Conservation (phyloP, 495 filamentous ascomycete species). For the Hypoxylon crocopeplum region DNA sequence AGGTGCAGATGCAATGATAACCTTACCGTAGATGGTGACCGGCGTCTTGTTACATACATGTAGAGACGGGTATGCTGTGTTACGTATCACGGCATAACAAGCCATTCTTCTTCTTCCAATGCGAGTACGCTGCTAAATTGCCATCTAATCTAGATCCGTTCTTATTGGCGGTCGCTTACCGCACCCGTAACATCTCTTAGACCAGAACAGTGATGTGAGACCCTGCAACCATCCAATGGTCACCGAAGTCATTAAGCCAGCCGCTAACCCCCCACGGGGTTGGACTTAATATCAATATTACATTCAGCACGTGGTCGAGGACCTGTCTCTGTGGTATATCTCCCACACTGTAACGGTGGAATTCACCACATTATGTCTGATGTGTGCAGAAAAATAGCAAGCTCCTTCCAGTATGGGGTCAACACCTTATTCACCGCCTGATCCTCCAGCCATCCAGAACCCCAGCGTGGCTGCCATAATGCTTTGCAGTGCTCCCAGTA, state of each 20-base stretch:
- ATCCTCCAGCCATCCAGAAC: conserved; percentile 18
- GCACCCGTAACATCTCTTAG: neutral
- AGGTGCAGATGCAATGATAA: conserved; percentile 6
- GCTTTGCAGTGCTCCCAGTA: conserved; percentile 59
- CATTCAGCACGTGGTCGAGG: no score
- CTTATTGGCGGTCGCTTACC: neutral
- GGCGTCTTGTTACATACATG: conserved; percentile 15
- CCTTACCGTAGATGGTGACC: conserved; percentile 21
- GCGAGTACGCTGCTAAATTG: neutral
- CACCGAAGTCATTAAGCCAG: no score
- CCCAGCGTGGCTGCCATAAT: conserved; percentile 18
- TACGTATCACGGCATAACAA: conserved; percentile 24
- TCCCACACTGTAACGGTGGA: no score
- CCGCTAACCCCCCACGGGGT: no score
- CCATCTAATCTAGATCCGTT: neutral
- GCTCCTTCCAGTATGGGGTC: neutral
- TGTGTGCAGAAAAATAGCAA: conserved; percentile 6
- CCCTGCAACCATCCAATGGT: no score
- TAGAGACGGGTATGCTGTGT: conserved; percentile 23
- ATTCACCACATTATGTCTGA: neutral
- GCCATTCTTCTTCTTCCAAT: conserved; percentile 3
- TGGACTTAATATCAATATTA: no score
- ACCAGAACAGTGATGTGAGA: no score
- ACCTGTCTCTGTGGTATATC: neutral
- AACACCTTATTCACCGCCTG: conserved; percentile 4